These are phyloP conservation scores for Cryptococcus sp. DNA, from an alignment of 1,284 basidiomycete species.

Conservation along the genomic window DNA sequence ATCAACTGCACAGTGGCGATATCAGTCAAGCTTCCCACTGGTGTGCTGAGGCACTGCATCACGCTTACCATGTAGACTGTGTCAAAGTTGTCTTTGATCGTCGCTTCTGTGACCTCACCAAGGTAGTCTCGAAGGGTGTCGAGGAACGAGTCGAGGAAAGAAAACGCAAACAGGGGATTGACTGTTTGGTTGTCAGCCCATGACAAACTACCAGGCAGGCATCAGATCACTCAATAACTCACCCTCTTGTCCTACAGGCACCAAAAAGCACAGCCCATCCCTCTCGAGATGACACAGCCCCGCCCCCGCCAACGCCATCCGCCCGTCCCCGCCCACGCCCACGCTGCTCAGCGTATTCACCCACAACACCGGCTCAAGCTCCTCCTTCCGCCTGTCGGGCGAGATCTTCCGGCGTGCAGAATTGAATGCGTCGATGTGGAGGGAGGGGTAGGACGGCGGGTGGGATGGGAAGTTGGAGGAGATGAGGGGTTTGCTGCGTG, in stretches of 20 bases:
- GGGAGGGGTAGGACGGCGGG: constrained; percentile 70
- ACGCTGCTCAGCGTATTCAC: constrained; percentile 30
- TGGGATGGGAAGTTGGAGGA: constrained; percentile 84
- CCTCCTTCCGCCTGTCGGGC: constrained; percentile 6
- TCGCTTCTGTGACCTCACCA: constrained; percentile 65
- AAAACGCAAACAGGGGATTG: constrained; percentile 84
- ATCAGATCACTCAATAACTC: constrained; percentile 13
- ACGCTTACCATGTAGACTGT: constrained; percentile 79
- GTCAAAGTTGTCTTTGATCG: constrained; percentile 89
- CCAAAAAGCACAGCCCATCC: constrained; percentile 69
- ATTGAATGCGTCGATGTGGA: constrained; percentile 83
- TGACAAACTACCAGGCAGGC: background rate
- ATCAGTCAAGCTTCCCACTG: background rate
- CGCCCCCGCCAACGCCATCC: constrained; percentile 34
- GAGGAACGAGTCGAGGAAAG: constrained; percentile 80
- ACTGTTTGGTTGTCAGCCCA: constrained; percentile 52
- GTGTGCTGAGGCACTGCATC: no score
- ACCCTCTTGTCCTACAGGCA: constrained; percentile 65
- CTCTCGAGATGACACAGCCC: constrained; percentile 64
- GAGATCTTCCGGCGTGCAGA: constrained; percentile 61
- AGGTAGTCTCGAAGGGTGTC: constrained; percentile 85
- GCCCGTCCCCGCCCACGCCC: constrained; percentile 17
- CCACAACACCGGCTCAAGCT: constrained; percentile 44
- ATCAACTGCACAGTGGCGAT: constrained; percentile 60
- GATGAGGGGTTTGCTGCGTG: constrained; percentile 72